Evolutionary conservation across 2,329 filamentous ascomycete species (phyloP), one percentile per base, ranked within the genome.

Genomic region (Sarocladium strictum): DNA sequence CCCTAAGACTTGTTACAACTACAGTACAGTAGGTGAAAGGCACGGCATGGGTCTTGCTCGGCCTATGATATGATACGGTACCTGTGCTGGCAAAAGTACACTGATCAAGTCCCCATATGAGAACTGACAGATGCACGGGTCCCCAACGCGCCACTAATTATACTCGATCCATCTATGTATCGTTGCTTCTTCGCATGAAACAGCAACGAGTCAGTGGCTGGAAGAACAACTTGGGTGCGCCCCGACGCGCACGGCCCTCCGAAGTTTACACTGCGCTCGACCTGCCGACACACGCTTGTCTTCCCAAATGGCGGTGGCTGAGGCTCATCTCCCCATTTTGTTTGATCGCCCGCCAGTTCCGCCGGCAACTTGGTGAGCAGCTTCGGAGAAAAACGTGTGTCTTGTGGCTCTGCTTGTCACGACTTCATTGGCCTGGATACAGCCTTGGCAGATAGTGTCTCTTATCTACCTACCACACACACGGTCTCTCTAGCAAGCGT

Each of bases 351-450:
- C 40, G 17, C 5, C 24, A 45, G 11, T 6, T 4, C 43, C 23
- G 24, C 15, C 3, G 4, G 15, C 35, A 38, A 38, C 35, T 7
- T 10, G 5, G 35, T 19, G 35, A n/a, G n/a, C n/a, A n/a, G 35
- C 17, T 15, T 38, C 35, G 35, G 12, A n/a, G 12, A 38, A 38
- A n/a, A 6, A 32, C 29, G 12, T 6, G 6, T 32, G 29, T 32
- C 29, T 32, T 32, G 29, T 32, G 6, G 29, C 6, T 32, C 29
- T 57, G n/a, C n/a, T 56, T 11, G 35, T 24, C 9, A 51, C 50
- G 15, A 47, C 55, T 9, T 38, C 35, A 38, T 38, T 6, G 35
- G 35, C 35, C 52, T 54, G 54, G 3, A 58, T n/a, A n/a, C n/a
- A n/a, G n/a, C n/a, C n/a, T n/a, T n/a, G n/a, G n/a, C n/a, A n/a